Conservation (phyloP, 306 rosid species). For the Begonia masoniana region DNA sequence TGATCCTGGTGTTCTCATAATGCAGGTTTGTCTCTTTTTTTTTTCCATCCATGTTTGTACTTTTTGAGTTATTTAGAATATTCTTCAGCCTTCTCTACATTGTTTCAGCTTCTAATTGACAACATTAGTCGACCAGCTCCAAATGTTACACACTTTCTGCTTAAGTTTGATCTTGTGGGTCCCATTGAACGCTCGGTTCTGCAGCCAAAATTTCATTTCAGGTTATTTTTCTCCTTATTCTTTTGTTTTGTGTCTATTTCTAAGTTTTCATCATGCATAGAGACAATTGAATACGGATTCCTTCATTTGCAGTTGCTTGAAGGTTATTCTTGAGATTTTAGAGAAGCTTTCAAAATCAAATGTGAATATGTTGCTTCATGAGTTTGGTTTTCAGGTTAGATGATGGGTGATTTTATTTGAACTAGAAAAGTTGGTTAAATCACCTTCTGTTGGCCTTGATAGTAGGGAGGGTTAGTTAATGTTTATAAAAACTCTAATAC, state of each 20-base stretch:
- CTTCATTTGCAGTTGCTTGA: conserved; percentile 71
- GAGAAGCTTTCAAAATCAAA: conserved; percentile 79
- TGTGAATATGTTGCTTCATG: conserved; percentile 74
- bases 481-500: neutral
- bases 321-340: conserved; percentile 81
- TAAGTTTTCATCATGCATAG: neutral
- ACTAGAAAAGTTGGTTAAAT: no score
- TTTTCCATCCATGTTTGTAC: conserved; percentile 1
- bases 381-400: conserved; percentile 91
- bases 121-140: conserved; percentile 92
- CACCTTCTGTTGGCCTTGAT: no score
- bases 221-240: conserved; percentile 29
- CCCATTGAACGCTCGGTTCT: conserved; percentile 67
- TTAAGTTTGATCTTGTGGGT: conserved; percentile 75
- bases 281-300: conserved; percentile 8
- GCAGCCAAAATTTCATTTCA: conserved; percentile 92
- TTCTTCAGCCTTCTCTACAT: conserved; percentile 4
- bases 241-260: no score
- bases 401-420: conserved; percentile 9
- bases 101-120: conserved; percentile 80
- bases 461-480: neutral
- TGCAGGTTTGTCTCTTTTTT: conserved; percentile 52
- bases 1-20: conserved; percentile 86
- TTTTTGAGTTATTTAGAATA: neutral
- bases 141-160: conserved; percentile 69